Evolutionary conservation across 495 filamentous ascomycete genomes (phyloP).

Genomic region (Lasiosphaeriaceae sp.): DNA sequence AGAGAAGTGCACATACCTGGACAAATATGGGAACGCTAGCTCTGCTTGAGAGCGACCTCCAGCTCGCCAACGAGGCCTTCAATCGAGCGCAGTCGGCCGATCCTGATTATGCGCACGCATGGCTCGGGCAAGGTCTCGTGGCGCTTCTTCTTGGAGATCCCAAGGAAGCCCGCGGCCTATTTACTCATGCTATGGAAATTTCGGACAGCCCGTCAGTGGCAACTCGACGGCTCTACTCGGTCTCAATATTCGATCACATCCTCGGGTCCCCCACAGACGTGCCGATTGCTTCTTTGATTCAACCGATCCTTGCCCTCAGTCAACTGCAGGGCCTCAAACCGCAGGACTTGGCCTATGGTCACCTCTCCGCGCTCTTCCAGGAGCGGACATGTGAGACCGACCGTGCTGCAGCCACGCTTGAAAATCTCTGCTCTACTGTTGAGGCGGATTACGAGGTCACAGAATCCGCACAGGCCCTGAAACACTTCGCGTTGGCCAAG

Average conservation of each 20-base stretch:
- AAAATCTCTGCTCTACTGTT: slow-evolving; percentile 58
- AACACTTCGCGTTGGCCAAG: slow-evolving; percentile 77
- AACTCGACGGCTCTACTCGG: slow-evolving; percentile 70
- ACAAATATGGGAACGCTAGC: slow-evolving; percentile 87
- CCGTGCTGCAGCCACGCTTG: slow-evolving; percentile 62
- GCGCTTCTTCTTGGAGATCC: slow-evolving; percentile 68
- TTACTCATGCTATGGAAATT: slow-evolving; percentile 96
- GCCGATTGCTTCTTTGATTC: slow-evolving; percentile 55
- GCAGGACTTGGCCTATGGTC: slow-evolving; percentile 62
- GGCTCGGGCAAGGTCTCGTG: slow-evolving; percentile 88
- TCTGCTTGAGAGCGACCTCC: slow-evolving; percentile 73
- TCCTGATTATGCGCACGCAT: slow-evolving; percentile 86
- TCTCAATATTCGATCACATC: slow-evolving; percentile 76
- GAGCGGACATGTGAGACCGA: slow-evolving; percentile 69
- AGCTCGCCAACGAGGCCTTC: slow-evolving; percentile 84
- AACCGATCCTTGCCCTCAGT: slow-evolving; percentile 81
- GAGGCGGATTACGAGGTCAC: slow-evolving; percentile 81
- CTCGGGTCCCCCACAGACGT: slow-evolving; percentile 49
- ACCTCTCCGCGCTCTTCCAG: slow-evolving; percentile 74
- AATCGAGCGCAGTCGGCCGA: slow-evolving; percentile 88
- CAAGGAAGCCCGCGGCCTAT: slow-evolving; percentile 74
- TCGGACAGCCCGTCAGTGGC: slow-evolving; percentile 67
- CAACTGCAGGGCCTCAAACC: slow-evolving; percentile 70
- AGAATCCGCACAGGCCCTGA: slow-evolving; percentile 68
- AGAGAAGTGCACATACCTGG: slow-evolving; percentile 77